Evolutionary conservation across 345 rosid species (phyloP).

Genomic region (Eucalyptus shirleyi): DNA sequence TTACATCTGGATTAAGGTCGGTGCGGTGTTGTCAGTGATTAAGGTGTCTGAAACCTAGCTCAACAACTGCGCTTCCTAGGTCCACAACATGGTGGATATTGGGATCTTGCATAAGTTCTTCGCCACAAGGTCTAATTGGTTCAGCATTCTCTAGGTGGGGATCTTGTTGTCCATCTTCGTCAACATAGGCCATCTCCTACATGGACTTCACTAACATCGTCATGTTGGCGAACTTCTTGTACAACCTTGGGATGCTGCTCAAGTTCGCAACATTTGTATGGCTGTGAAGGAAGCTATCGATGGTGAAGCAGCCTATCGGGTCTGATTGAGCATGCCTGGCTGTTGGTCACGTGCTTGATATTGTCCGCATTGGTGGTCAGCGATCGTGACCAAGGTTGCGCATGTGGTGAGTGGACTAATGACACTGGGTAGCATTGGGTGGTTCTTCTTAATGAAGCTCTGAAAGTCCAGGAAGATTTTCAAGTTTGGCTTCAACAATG

Average conservation of each 20-base stretch:
- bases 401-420: slow-evolving; percentile 25
- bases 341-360: slow-evolving; percentile 33
- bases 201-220: slow-evolving; percentile 5
- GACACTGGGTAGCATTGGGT: slow-evolving; percentile 26
- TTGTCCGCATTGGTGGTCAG: slow-evolving; percentile 26
- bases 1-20: slow-evolving; percentile 45
- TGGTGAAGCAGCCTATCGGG: slow-evolving; percentile 18
- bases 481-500: not conserved
- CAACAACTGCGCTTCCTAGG: slow-evolving; percentile 59
- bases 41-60: slow-evolving; percentile 72
- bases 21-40: slow-evolving; percentile 50
- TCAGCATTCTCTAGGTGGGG: slow-evolving; percentile 37
- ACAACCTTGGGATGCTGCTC: slow-evolving; percentile 36
- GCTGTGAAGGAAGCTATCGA: slow-evolving; percentile 24
- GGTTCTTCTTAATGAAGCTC: slow-evolving; percentile 27
- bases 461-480: slow-evolving; percentile 14
- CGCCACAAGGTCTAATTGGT: slow-evolving; percentile 15
- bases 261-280: slow-evolving; percentile 39
- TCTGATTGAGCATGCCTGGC: slow-evolving; percentile 19
- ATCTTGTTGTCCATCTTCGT: slow-evolving; percentile 24
- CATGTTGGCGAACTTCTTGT: slow-evolving; percentile 25
- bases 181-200: slow-evolving; percentile 16
- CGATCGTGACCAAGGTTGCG: slow-evolving; percentile 18
- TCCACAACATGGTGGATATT: slow-evolving; percentile 45
- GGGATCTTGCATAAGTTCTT: slow-evolving; percentile 24